These are phyloP conservation scores for Epichloe gansuensis DNA, from an alignment of 2,329 filamentous ascomycete genomes.

Conservation along the genomic window DNA sequence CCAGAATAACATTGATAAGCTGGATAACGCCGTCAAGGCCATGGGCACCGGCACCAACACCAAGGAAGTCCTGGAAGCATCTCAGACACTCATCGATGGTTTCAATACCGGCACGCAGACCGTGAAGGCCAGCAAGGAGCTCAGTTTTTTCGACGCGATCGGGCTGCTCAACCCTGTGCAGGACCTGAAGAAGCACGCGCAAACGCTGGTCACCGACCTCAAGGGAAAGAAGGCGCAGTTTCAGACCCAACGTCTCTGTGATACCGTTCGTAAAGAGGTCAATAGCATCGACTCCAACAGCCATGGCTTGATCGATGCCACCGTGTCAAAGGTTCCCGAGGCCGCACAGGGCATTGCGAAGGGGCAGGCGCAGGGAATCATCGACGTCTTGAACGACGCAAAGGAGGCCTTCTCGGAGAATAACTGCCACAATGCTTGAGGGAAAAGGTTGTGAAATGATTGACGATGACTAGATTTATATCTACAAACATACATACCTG, in stretches of 20 bases:
- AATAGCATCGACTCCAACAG: not conserved
- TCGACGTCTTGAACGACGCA: not conserved
- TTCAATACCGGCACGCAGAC: not conserved
- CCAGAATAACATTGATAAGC: not conserved
- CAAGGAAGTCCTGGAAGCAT: not conserved
- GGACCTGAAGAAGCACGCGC: slow-evolving; percentile 1
- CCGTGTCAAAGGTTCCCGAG: not conserved
- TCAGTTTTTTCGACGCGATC: not conserved
- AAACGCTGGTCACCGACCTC: slow-evolving; percentile 1
- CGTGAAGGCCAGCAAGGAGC: not conserved
- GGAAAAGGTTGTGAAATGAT: no score
- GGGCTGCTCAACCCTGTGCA: not conserved
- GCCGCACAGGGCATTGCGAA: not conserved
- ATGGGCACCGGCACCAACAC: not conserved
- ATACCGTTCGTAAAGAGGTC: not conserved
- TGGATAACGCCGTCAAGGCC: not conserved
- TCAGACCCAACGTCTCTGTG: not conserved
- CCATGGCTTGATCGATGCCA: not conserved
- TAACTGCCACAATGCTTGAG: not conserved
- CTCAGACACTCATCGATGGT: not conserved
- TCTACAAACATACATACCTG: no score
- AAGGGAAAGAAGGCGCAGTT: not conserved
- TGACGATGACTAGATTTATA: no score
- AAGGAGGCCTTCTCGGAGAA: not conserved
- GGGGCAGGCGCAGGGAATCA: not conserved